Conservation (phyloP, 2,329 filamentous ascomycete genomes). For the Aspergillus quadricinctus region DNA sequence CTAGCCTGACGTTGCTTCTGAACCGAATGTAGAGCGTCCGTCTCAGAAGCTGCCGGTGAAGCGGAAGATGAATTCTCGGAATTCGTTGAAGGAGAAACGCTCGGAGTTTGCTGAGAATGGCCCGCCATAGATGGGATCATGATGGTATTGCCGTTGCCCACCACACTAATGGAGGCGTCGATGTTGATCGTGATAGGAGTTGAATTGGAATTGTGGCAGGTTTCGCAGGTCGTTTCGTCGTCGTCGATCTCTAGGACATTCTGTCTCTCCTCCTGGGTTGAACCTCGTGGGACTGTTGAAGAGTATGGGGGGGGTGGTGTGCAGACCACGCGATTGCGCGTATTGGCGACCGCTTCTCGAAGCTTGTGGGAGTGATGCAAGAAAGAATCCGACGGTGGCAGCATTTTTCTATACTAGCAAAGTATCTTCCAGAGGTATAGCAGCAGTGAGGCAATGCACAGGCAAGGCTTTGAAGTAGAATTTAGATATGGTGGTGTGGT, state of each 20-base stretch:
- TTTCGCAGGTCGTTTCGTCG: conserved; percentile 10
- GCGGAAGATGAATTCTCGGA: background rate
- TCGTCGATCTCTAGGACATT: conserved; percentile 10
- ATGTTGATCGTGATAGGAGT: conserved; percentile 29
- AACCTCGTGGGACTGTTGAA: background rate
- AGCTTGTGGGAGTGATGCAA: conserved; percentile 26
- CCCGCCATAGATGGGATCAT: conserved; percentile 17
- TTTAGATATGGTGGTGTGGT: background rate
- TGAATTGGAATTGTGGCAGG: background rate
- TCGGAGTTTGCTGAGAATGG: background rate
- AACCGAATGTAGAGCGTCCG: conserved; percentile 6
- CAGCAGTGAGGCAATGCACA: background rate
- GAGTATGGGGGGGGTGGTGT: conserved; percentile 24
- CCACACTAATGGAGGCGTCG: conserved; percentile 32
- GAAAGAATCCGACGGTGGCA: conserved; percentile 26
- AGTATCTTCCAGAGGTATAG: background rate
- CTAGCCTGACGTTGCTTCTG: conserved; percentile 21
- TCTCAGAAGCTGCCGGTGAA: background rate
- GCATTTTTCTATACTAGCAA: conserved; percentile 14
- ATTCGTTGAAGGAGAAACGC: conserved; percentile 2
- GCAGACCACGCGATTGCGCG: conserved; percentile 9
- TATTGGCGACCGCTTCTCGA: conserved; percentile 16
- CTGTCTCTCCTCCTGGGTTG: conserved; percentile 4
- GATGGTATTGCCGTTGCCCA: conserved; percentile 32
- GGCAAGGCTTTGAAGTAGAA: background rate